phyloP scores from a whole-genome alignment of 2,329 filamentous ascomycete species.

The Harringtonia lauricola region DNA sequence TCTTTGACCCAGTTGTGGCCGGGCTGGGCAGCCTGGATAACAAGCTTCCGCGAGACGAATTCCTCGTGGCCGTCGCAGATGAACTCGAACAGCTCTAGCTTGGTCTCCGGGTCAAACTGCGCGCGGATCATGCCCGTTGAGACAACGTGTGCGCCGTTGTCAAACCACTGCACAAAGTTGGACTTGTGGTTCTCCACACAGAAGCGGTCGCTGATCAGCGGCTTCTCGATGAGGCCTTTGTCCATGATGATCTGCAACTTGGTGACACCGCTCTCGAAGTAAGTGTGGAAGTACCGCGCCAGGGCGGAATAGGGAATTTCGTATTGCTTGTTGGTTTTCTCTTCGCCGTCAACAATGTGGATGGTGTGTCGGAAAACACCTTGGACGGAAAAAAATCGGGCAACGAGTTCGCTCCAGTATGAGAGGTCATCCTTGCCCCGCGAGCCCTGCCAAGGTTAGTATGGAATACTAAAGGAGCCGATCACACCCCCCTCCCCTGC shows the following conservation, averaged over 20 bases:
- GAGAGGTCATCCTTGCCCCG: conserved; percentile 56
- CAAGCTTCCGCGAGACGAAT: conserved; percentile 61
- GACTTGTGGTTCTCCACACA: conserved; percentile 67
- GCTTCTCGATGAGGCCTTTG: conserved; percentile 43
- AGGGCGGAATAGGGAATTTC: conserved; percentile 76
- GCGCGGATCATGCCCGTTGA: conserved; percentile 67
- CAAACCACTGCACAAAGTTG: conserved; percentile 82
- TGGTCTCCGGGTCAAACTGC: conserved; percentile 67
- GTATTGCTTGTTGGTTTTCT: conserved; percentile 62
- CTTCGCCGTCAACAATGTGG: conserved; percentile 41
- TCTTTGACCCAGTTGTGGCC: conserved; percentile 56
- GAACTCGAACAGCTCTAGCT: conserved; percentile 79
- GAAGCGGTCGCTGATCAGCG: conserved; percentile 51
- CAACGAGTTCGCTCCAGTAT: conserved; percentile 73
- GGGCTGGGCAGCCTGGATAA: conserved; percentile 50
- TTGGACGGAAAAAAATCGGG: conserved; percentile 66
- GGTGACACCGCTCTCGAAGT: conserved; percentile 77
- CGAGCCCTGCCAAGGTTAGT: conserved; percentile 28
- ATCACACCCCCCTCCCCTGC: no score
- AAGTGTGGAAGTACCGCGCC: conserved; percentile 79
- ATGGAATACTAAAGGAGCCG: no score
- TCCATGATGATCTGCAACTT: conserved; percentile 82
- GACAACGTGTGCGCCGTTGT: conserved; percentile 61
- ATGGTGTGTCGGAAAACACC: conserved; percentile 70
- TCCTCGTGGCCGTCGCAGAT: conserved; percentile 68